Evolutionary conservation across 1,284 basidiomycete genomes (phyloP), one percentile per base, ranked within the genome.

Genomic region (Quambalaria eucalypti): DNA sequence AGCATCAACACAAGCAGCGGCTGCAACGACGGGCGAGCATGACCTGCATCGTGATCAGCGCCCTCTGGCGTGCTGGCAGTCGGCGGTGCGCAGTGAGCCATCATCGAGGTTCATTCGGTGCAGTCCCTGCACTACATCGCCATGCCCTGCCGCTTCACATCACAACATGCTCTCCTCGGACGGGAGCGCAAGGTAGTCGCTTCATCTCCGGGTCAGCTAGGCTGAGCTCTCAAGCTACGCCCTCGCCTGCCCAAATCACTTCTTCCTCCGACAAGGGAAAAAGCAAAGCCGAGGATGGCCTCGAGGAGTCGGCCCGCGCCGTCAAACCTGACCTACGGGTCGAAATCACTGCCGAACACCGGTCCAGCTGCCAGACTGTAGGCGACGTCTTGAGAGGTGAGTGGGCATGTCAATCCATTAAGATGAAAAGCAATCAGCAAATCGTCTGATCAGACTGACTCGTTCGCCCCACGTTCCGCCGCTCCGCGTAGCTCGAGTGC

Each of bases 321-420:
- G 86, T 97, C 48, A 92, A 93, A 40, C 86, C 93, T 49, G 91
- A n/a, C n/a, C n/a, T n/a, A n/a, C n/a, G n/a, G n/a, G n/a, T 19
- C 5, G 7, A 21, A 28, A 29, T 49, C 26, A 14, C 26, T 14
- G 19, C n/a, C 19, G 12, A 28, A 28, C 19, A 46, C 16, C 42
- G 16, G 36, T 14, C 36, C 16, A 21, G 21, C 36, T 39, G 16
- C 10, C 4, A 21, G 21, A 4, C 36, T n/a, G 36, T 21, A 39
- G 36, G 36, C 4, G 36, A 39, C 16, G 16, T 39, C 21, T 21
- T 39, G 4, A 39, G 21, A 39, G 36, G 36, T 39, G 10, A 39
- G 36, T n/a, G n/a, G n/a, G n/a, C n/a, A n/a, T n/a, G n/a, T n/a
- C n/a, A n/a, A n/a, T n/a, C n/a, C n/a, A n/a, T n/a, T n/a, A 39